These are phyloP conservation scores for Trypanosoma cruzi DNA, from an alignment of 208 protist species.

Conservation along the genomic window DNA sequence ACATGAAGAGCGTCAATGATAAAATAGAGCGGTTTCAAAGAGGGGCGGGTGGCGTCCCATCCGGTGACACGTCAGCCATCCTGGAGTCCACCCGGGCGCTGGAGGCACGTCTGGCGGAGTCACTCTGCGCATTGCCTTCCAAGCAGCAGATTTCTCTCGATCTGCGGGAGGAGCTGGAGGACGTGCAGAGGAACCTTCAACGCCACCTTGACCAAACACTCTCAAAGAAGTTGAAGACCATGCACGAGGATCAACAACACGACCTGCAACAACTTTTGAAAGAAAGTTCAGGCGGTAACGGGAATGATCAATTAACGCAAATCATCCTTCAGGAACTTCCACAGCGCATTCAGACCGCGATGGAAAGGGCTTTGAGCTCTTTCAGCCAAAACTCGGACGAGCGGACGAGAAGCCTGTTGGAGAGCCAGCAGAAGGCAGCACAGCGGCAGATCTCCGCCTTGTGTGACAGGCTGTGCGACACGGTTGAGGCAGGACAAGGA, in stretches of 20 bases:
- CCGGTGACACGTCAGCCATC: background rate
- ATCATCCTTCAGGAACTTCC: slow-evolving; percentile 17
- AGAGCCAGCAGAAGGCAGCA: slow-evolving; percentile 15
- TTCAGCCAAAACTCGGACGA: slow-evolving; percentile 12
- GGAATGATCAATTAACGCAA: slow-evolving; percentile 5
- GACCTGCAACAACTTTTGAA: background rate
- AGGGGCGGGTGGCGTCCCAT: background rate
- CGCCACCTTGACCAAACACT: slow-evolving; percentile 11
- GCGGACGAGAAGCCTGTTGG: slow-evolving; percentile 2
- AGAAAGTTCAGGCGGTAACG: background rate
- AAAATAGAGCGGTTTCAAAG: slow-evolving; percentile 7
- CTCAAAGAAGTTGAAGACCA: background rate
- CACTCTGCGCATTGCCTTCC: background rate
- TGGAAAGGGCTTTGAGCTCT: slow-evolving; percentile 23
- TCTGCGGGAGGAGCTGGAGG: slow-evolving; percentile 14
- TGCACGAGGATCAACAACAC: slow-evolving; percentile 15
- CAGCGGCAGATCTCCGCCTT: slow-evolving; percentile 9
- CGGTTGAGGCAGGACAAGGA: slow-evolving; percentile 13
- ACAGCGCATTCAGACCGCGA: slow-evolving; percentile 21
- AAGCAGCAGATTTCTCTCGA: slow-evolving; percentile 25
- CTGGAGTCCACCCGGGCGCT: slow-evolving; percentile 2
- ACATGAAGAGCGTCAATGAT: slow-evolving; percentile 9
- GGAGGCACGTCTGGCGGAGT: slow-evolving; percentile 10
- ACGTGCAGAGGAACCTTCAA: slow-evolving; percentile 16
- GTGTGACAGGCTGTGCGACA: slow-evolving; percentile 11